Base-by-base conservation (phyloP, 306 rosid species). In the Glycine soja region DNA sequence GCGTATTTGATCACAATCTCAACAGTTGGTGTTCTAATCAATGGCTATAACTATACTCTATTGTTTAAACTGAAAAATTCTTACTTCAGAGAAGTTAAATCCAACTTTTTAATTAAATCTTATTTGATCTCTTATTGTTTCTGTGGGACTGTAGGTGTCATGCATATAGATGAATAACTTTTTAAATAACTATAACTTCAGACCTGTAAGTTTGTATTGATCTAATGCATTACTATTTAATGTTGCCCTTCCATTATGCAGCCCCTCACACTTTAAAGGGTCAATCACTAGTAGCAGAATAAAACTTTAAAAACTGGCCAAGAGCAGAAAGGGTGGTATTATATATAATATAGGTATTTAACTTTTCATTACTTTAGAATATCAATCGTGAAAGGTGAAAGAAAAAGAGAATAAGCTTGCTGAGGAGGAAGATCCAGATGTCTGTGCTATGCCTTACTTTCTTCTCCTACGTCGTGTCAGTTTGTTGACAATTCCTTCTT, bases 381-480 rank as follows among this genome's bases (percentile, higher is more conserved):
- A 81, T 36, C 80, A 65, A 75, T 72, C 58, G 78, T 34, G 48
- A 72, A 72, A 72, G 48, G 64, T 54, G 80, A 19, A 46, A 58
- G 52, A 71, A 46, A 54, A 38, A 58, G 56, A 65, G 80, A 85
- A 64, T 76, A 48, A 81, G 75, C 74, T 81, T 51, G n/a, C 6
- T 42, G 43, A 48, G 63, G 69, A 73, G 86, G 78, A 85, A 85
- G 86, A 73, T 81, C 81, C 81, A 19, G 72, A 76, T 36, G 82
- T 54, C 57, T 85, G 88, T 77, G 72, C 83, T 72, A 71, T 75
- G 56, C 65, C 54, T 45, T 2, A 16, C 63, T 71, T 42, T 59
- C 73, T 59, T 24, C 43, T 58, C 18, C 45, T 3, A 53, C 8
- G 66, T 76, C 48, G 18, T 56, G 62, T 81, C 69, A 8, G 4